Base-by-base conservation (phyloP, 2,329 filamentous ascomycete species). In the Leptosphaerulina australis region DNA sequence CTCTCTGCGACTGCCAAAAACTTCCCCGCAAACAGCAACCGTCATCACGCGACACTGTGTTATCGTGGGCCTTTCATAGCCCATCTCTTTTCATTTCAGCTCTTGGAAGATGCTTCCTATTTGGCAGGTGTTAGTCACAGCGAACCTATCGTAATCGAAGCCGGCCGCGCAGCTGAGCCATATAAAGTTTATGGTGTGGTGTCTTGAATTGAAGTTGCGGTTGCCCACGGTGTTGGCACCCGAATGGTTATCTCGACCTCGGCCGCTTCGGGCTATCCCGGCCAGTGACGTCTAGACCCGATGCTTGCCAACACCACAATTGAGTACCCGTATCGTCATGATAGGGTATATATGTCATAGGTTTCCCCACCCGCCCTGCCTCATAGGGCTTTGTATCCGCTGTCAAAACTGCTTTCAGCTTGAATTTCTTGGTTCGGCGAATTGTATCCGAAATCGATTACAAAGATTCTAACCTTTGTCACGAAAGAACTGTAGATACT, bases 171-270 rank as follows among this genome's bases (percentile, higher is more conserved):
- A 51, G 31, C 26, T 46, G 48, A 18, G 29, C 41, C 29, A 7
- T 24, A 18, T 41, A 51, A 41, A 31, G 30, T 37, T 45, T 33
- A 17, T 46, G 17, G 15, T 37, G 31, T 51, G 18, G 15, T 36
- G 48, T 36, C 37, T 20, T 37, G 17, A 31, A 46, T 5, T 28
- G 18, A 24, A 17, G 22, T 22, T 10, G 41, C 48, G 48, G 41
- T 51, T 51, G 10, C 36, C 30, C 26, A 46, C 48, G 48, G 48
- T 46, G 40, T 39, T 24, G 35, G 34, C 40, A 29, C 40, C 47
- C 40, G 48, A 51, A n/a, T 41, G 41, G 48, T 43, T 51, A 36
- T 45, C 48, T 45, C 39, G 48, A 51, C 50, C 50, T 53, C 50
- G 50, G 50, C 50, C 37, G 30, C 37, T 38, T 52, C 44, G 43